A percentile compares a stretch with the other conserved stretches of the same genome.
These are phyloP conservation scores for Ophiocordyceps camponoti-leonardi DNA, from an alignment of 2,329 filamentous ascomycete species.

Conservation along the genomic window DNA sequence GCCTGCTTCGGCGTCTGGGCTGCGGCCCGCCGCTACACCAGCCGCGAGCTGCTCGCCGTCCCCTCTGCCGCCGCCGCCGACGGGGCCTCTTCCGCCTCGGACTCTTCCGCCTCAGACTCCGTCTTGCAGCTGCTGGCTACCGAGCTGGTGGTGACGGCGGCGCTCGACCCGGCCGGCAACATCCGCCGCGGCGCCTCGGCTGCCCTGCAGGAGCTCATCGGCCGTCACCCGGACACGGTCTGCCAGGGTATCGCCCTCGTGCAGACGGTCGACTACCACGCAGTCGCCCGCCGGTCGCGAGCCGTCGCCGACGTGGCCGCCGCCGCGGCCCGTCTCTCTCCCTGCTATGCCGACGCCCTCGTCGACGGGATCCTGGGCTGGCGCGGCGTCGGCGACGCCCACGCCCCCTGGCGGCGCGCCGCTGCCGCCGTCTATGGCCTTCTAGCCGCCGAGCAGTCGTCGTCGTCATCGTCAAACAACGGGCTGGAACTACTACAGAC, in stretches of 20 bases:
- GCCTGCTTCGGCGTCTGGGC: slow-evolving; percentile 96
- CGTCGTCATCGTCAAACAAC: background rate
- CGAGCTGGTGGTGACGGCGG: slow-evolving; percentile 66
- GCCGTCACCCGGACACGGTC: slow-evolving; percentile 76
- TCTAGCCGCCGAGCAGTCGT: slow-evolving; percentile 27
- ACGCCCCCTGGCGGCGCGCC: slow-evolving; percentile 54
- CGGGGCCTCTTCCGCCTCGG: slow-evolving; percentile 13
- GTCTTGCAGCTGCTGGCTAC: slow-evolving; percentile 65
- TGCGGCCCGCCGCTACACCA: slow-evolving; percentile 71
- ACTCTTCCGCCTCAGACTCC: too few species aligned
- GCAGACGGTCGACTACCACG: slow-evolving; percentile 82
- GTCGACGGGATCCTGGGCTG: slow-evolving; percentile 59
- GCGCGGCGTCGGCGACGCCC: slow-evolving; percentile 73
- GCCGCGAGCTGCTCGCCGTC: slow-evolving; percentile 54
- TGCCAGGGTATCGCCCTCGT: slow-evolving; percentile 69
- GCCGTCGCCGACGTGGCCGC: slow-evolving; percentile 65
- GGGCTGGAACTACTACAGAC: slow-evolving; percentile 12
- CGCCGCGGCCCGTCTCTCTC: slow-evolving; percentile 47
- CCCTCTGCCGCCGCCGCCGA: slow-evolving; percentile 21
- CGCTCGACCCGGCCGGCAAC: slow-evolving; percentile 79
- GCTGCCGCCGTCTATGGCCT: slow-evolving; percentile 54
- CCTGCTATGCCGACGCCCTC: slow-evolving; percentile 54
- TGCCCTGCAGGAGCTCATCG: slow-evolving; percentile 83
- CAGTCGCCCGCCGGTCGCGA: slow-evolving; percentile 71
- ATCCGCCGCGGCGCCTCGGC: slow-evolving; percentile 86